Conservation (phyloP, 73 alveolate species). For the Tetrahymena malaccensis region DNA sequence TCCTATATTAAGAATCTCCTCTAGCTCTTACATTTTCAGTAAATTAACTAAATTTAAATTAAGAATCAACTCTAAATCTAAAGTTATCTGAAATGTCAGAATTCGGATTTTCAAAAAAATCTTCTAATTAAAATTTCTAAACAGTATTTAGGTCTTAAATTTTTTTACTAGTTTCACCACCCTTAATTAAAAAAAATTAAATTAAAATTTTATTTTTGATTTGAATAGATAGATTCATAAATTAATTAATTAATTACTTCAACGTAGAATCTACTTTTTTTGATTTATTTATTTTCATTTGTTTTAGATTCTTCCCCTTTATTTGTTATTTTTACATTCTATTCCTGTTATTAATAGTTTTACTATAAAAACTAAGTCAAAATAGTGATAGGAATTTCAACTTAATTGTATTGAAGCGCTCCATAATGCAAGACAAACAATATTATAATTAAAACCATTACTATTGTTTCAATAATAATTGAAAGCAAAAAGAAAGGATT, state of each 20-base stretch:
- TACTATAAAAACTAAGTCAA: not conserved
- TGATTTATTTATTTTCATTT: not conserved
- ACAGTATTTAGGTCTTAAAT: not conserved
- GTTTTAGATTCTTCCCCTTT: not conserved
- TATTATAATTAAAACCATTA: not conserved
- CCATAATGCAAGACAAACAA: not conserved
- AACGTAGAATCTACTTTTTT: not conserved
- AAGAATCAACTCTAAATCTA: not conserved
- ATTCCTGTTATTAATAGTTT: not conserved
- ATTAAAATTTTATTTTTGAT: no score
- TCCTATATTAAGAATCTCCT: not conserved
- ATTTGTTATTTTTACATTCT: not conserved
- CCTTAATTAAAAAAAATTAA: not conserved
- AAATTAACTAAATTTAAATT: no score
- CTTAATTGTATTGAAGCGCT: not conserved
- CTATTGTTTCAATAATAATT: not conserved
- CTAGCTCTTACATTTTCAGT: not conserved
- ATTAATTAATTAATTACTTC: not conserved
- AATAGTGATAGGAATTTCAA: not conserved
- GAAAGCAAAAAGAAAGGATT: not conserved
- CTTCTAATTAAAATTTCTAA: not conserved
- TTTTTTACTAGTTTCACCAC: not conserved
- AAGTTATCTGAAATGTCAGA: not conserved
- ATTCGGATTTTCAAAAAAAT: not conserved
- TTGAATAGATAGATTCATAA: no score